These are phyloP conservation scores for Kodamaea fukazawae DNA, from an alignment of 805 yeast species.

Conservation along the genomic window DNA sequence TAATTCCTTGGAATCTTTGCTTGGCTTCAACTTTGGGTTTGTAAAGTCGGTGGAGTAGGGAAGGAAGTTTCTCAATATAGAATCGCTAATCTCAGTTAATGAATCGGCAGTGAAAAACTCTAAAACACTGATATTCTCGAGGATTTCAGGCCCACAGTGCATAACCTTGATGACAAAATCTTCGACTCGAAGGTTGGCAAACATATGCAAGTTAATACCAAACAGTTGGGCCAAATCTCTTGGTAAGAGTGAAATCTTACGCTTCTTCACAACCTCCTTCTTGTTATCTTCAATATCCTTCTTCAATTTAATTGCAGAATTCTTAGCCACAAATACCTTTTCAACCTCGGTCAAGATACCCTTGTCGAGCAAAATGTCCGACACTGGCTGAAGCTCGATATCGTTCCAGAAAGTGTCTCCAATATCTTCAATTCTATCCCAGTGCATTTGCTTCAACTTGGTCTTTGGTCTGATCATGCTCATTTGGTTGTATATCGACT, in stretches of 20 bases:
- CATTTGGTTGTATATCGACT: conserved; percentile 4
- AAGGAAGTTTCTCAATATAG: conserved; percentile 64
- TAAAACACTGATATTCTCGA: conserved; percentile 68
- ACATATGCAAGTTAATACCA: conserved; percentile 87
- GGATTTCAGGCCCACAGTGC: conserved; percentile 69
- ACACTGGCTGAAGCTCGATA: conserved; percentile 54
- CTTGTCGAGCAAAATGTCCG: conserved; percentile 62
- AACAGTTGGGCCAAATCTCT: conserved; percentile 91
- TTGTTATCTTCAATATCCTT: conserved; percentile 24
- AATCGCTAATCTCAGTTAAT: conserved; percentile 70
- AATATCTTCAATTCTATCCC: conserved; percentile 89
- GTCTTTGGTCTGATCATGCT: conserved; percentile 51
- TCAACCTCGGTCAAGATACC: conserved; percentile 87
- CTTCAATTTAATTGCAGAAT: conserved; percentile 37
- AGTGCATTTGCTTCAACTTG: conserved; percentile 90
- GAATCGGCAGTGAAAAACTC: conserved; percentile 82
- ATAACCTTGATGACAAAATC: conserved; percentile 70
- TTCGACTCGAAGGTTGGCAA: conserved; percentile 57
- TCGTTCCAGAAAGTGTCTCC: conserved; percentile 85
- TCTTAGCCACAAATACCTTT: conserved; percentile 81
- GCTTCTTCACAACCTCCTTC: conserved; percentile 22
- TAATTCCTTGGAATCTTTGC: conserved; percentile 70
- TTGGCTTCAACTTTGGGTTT: conserved; percentile 43
- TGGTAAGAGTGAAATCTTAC: conserved; percentile 67
- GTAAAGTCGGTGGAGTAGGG: conserved; percentile 78